Evolutionary conservation across 2,329 filamentous ascomycete genomes (phyloP), one percentile per base, ranked within the genome.

Genomic region (Sporothrix mexicana): DNA sequence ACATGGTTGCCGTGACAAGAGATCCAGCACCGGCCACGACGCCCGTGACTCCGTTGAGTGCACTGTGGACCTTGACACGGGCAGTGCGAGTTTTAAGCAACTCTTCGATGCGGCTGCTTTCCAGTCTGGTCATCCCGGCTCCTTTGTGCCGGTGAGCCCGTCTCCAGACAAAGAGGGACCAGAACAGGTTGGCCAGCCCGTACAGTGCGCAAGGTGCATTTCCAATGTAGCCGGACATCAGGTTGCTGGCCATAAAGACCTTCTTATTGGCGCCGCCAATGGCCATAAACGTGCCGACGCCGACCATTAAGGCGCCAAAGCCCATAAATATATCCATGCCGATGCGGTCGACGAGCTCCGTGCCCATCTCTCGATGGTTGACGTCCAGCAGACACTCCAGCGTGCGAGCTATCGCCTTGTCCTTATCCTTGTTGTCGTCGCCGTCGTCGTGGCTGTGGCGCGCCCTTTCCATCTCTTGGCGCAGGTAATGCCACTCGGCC

Each of bases 341-440:
- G 51, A 53, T 7, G 51, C 51, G 51, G 51, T 53, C 51, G 51
- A 53, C 8, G 51, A 53, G n/a, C 51, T 53, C 51, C n/a, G 51
- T 53, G 51, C 51, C 51, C 51, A 3, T 9, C 51, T 53, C 51
- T 1, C 51, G 51, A 3, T 9, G 12, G 51, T 53, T 53, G 13
- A 53, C 51, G 51, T 53, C 51, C 51, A 53, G 51, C 51, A 53
- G 1, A 2, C 17, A 53, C 3, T 7, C 51, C 51, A 53, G 51
- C 3, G 51, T 20, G n/a, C 51, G 51, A 9, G n/a, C 51, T 8
- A 9, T 23, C n/a, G 13, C n/a, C 51, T 23, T 53, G n/a, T n/a
- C n/a, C n/a, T n/a, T n/a, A n/a, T n/a, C n/a, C n/a, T n/a, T n/a
- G n/a, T n/a, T n/a, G n/a, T n/a, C n/a, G n/a, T n/a, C n/a, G n/a